Base-by-base conservation (phyloP, 225 moss, liverwort and hornwort genomes). In the Asterella californica region DNA sequence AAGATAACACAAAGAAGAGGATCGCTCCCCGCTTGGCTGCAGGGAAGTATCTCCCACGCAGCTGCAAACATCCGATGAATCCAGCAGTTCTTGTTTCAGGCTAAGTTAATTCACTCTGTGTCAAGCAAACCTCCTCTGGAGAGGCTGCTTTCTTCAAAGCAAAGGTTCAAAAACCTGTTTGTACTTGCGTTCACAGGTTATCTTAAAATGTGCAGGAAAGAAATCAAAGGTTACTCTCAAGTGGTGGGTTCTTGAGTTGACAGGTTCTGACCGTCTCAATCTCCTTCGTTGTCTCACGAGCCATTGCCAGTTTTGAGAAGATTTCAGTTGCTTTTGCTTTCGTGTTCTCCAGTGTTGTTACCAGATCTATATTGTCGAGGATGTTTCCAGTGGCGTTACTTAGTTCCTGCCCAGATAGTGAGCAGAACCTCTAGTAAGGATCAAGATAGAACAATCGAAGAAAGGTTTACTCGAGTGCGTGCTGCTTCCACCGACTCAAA, bases 361-460 rank as follows among this genome's bases (percentile, higher is more conserved):
- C 91, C 48, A 96, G 76, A 60, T 94, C 96, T 77, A 89, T 86
- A 34, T 96, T 96, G 79, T 96, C 94, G 34, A 96, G 82, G 79
- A 96, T 96, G 60, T 96, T 96, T 82, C 94, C 96, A 0, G 88
- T 94, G 55, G 96, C 94, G 75, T 88, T 90, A 85, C 96, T 96
- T 71, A 96, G 77, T 83, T 96, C 94, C 94, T 96, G 84, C 22
- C n/a, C 49, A 75, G 24, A 60, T 2, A 62, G 34, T 21, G 14
- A 55, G 22, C 21, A 25, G 27, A 11, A 69, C 30, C 10, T 69
- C 37, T 69, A 10, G 68, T 69, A 34, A 57, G 57, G 57, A 21
- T 42, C 5, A 57, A 29, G 27, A 27, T 9, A 62, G 10, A 27
- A n/a, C 57, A 18, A 29, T 29, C 29, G 27, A 62, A 62, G 53